Percentiles rank a stretch among this genome's conserved stretches.
These are phyloP conservation scores for Hanseniaspora thailandica DNA, from an alignment of 805 yeast genomes.

Conservation along the genomic window DNA sequence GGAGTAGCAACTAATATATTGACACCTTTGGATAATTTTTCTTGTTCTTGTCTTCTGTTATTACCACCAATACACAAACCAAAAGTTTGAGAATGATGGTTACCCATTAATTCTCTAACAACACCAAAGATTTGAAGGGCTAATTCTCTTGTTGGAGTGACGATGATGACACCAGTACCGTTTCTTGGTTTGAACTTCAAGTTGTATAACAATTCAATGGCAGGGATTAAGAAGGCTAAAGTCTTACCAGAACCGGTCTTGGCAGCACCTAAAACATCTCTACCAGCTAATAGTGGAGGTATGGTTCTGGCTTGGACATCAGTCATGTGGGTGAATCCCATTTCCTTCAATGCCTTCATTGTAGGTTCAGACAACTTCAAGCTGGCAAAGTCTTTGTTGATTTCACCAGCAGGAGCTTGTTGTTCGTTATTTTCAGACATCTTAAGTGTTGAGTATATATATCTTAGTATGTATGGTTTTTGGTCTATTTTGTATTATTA, in stretches of 20 bases:
- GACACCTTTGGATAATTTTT: slow-evolving; percentile 85
- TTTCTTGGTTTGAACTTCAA: slow-evolving; percentile 93
- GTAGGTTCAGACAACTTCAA: slow-evolving; percentile 73
- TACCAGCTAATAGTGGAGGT: slow-evolving; percentile 91
- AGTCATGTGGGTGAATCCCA: slow-evolving; percentile 92
- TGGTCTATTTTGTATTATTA: too few species aligned
- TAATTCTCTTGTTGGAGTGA: slow-evolving; percentile 94
- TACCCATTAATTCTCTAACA: slow-evolving; percentile 83
- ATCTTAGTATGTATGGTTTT: background rate
- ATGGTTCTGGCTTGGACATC: slow-evolving; percentile 90
- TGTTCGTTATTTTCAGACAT: slow-evolving; percentile 5
- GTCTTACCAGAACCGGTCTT: slow-evolving; percentile 99
- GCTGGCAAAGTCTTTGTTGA: slow-evolving; percentile 32
- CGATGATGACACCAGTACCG: slow-evolving; percentile 93
- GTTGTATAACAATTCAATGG: slow-evolving; percentile 81
- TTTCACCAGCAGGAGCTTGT: slow-evolving; percentile 14
- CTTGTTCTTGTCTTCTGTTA: slow-evolving; percentile 94
- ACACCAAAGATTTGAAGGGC: slow-evolving; percentile 97
- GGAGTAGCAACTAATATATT: slow-evolving; percentile 93
- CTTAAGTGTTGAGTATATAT: background rate
- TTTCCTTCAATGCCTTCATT: slow-evolving; percentile 60
- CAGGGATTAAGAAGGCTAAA: slow-evolving; percentile 88
- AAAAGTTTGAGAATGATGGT: slow-evolving; percentile 78
- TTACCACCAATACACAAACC: slow-evolving; percentile 99
- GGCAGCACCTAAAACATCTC: slow-evolving; percentile 98